Evolutionary conservation across 106 monocot species (phyloP).

Genomic region (Alisma plantagoaquatica): DNA sequence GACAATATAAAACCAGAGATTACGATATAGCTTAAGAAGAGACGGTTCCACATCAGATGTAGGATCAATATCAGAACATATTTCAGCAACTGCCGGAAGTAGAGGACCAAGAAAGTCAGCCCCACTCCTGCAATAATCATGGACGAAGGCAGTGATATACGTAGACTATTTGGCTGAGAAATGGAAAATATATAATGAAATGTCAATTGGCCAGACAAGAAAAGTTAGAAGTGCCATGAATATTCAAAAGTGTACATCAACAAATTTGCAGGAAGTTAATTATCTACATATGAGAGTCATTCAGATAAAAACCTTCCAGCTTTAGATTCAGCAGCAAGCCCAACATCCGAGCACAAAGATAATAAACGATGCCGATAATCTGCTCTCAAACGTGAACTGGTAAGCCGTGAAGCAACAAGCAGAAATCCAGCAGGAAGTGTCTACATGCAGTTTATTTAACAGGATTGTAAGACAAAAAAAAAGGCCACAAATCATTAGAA

Average conservation of each 20-base stretch:
- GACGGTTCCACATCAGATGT: conserved; percentile 74
- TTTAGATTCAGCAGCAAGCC: conserved; percentile 90
- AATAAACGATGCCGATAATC: conserved; percentile 87
- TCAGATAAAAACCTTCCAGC: conserved; percentile 53
- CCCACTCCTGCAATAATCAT: conserved; percentile 61
- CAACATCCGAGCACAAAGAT: conserved; percentile 98
- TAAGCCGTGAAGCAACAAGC: conserved; percentile 72
- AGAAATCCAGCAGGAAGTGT: conserved; percentile 95
- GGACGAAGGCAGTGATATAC: background rate
- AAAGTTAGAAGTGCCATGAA: too few species aligned
- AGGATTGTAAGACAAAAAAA: background rate
- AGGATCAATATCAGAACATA: conserved; percentile 93
- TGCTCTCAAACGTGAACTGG: conserved; percentile 57
- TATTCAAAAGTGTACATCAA: too few species aligned
- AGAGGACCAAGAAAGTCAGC: conserved; percentile 95
- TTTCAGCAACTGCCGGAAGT: conserved; percentile 96
- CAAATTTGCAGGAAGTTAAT: background rate
- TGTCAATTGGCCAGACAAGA: too few species aligned
- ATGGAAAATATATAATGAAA: too few species aligned
- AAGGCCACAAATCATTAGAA: too few species aligned
- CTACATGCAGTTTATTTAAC: conserved; percentile 23
- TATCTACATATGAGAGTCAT: background rate
- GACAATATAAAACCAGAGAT: conserved; percentile 98
- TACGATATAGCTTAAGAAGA: conserved; percentile 82
- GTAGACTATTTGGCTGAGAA: too few species aligned